Base-by-base conservation (phyloP, 495 filamentous ascomycete genomes). In the Barbatosphaeria neglecta region DNA sequence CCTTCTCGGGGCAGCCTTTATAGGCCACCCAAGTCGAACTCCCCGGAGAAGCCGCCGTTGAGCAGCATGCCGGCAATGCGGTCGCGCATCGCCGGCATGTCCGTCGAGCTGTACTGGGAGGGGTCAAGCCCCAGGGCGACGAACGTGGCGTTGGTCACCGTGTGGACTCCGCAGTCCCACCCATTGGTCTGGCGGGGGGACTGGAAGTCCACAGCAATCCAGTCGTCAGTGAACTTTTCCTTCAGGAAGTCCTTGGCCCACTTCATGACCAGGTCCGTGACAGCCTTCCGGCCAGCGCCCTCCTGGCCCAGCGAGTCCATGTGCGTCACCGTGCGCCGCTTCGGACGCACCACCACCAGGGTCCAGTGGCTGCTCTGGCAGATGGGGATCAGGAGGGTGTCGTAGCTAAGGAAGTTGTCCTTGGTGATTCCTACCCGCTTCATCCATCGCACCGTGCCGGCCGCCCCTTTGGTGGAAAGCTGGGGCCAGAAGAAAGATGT, bases 111-210 rank as follows among this genome's bases (percentile, higher is more conserved):
- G 52, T 84, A 86, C 8, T 45, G 27, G 44, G 66, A 72, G 0
- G 83, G 83, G 45, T 81, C 75, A 10, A 87, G 56, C 0, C 80
- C 81, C 7, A 84, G 55, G 0, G 79, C 71, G 19, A 88, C 56
- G 53, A 81, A 84, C 46, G 86, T 81, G 27, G 81, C 81, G 27
- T 84, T 89, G 0, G 82, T 83, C 17, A 84, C 74, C 4, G 81
- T 72, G 54, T 90, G 93, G 3, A 88, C 82, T 6, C 88, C 88
- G 49, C 88, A 95, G 56, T 95, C 88, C 48, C 66, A 78, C 1
- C 74, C 74, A 53, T 93, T 93, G 41, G 65, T 65, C 51, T 95
- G 88, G 7, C 53, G 57, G 0, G 81, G 78, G 5, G 61, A 60
- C 0, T 55, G 62, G 6, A 67, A 63, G 2, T 69, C 57, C 2